phyloP scores from a whole-genome alignment of 1,139 yeast species.

The Eremothecium gossypii region DNA sequence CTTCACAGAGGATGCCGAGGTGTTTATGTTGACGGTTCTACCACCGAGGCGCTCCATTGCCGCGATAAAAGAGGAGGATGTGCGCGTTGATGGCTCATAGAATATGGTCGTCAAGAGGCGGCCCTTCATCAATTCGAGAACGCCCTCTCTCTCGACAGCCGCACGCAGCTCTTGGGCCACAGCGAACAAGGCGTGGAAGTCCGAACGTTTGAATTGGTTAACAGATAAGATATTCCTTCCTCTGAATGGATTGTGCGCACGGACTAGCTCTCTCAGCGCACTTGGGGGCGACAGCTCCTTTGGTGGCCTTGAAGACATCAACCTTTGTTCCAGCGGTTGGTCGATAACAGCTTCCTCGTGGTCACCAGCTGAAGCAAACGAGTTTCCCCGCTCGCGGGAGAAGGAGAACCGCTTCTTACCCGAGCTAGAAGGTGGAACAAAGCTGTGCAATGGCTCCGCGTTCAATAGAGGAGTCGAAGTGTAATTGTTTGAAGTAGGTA shows the following conservation, averaged over 20 bases:
- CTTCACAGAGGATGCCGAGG: conserved; percentile 82
- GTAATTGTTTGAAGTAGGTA: conserved; percentile 31
- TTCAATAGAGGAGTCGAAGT: conserved; percentile 17
- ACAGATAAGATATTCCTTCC: conserved; percentile 85
- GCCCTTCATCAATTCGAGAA: conserved; percentile 80
- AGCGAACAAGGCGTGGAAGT: conserved; percentile 84
- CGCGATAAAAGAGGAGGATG: conserved; percentile 92
- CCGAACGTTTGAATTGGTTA: conserved; percentile 74
- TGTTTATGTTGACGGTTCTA: conserved; percentile 80
- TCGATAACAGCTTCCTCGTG: conserved; percentile 54
- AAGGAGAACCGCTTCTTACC: conserved; percentile 34
- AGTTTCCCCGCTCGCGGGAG: conserved; percentile 40
- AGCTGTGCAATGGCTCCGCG: conserved; percentile 19
- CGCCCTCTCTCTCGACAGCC: conserved; percentile 95
- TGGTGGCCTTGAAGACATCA: conserved; percentile 69
- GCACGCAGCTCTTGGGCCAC: conserved; percentile 98
- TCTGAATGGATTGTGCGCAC: conserved; percentile 78
- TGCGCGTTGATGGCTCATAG: conserved; percentile 97
- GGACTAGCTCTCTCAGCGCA: conserved; percentile 66
- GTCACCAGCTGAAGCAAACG: conserved; percentile 31
- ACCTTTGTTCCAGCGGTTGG: conserved; percentile 32
- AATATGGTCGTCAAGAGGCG: conserved; percentile 90
- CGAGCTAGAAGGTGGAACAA: conserved; percentile 16
- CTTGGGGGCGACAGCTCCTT: conserved; percentile 64
- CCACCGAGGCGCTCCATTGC: conserved; percentile 99